Base-by-base conservation (phyloP, 139 green algal genomes). In the Nannochloris sp. region DNA sequence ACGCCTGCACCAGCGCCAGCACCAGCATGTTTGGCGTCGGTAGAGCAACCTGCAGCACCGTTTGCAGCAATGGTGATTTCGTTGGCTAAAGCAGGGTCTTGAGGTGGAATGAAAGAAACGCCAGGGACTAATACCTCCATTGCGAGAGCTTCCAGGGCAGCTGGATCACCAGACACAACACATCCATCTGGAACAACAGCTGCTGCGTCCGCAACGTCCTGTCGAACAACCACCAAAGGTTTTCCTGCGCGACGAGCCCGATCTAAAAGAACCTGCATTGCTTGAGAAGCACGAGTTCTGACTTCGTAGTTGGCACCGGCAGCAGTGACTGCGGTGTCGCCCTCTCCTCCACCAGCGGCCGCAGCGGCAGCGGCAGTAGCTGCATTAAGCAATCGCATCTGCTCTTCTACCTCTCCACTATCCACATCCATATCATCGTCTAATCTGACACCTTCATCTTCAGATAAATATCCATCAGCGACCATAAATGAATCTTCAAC, bases 401-500 rank as follows among this genome's bases (percentile, higher is more conserved):
- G 42, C 37, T 65, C 42, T 19, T 33, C 27, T 15, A 51, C 19
- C 42, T 51, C 42, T 19, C 47, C 65, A 25, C 45, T 3, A 6
- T 79, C 71, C 23, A 54, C 65, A 23, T 63, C 39, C 35, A 72
- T 46, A 30, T 80, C 74, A n/a, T 83, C 71, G 15, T 80, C 72
- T 39, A 72, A n/a, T 8, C 57, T 35, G 1, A 82, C 54, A 3
- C 86, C 85, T 71, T 92, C 86, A 15, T 88, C 81, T 19, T 85
- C 81, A 19, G 77, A 87, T 51, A 92, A 68, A 71, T 90, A 86
- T 24, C 81, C 79, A 37, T 92, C 84, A 2, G 67, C 68, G 53
- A 90, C 84, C 10, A 92, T 67, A 67, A 92, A 93, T 34, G 77
- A 80, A 54, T 85, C 83, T n/a, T 81, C 72, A 31, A 84, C 85